Conservation (phyloP, 164 flowering plant species). For the grape (Vitis vinifera) region ASM3070453v1 NC_081813.1:22604001-22604500, state of each 20-base stretch:
- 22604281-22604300: constrained; percentile 66
- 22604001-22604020: no score
- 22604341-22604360: constrained; percentile 76
- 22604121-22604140: constrained; percentile 45
- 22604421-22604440: background rate
- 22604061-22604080: constrained; percentile 10
- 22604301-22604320: constrained; percentile 77
- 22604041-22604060: no score
- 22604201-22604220: constrained; percentile 65
- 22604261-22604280: constrained; percentile 74
- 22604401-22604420: background rate
- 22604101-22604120: constrained; percentile 43
- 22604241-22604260: constrained; percentile 44
- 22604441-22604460: no score
- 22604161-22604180: constrained; percentile 87
- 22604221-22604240: constrained; percentile 60
- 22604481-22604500: no score
- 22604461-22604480: no score
- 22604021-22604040: no score
- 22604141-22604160: constrained; percentile 44
- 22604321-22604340: constrained; percentile 64
- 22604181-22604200: constrained; percentile 71
- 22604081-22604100: constrained; percentile 71
- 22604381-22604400: constrained; percentile 50
- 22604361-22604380: constrained; percentile 88